Evolutionary conservation across 805 yeast genomes (phyloP).

Genomic region (Maudiozyma barnettii): DNA sequence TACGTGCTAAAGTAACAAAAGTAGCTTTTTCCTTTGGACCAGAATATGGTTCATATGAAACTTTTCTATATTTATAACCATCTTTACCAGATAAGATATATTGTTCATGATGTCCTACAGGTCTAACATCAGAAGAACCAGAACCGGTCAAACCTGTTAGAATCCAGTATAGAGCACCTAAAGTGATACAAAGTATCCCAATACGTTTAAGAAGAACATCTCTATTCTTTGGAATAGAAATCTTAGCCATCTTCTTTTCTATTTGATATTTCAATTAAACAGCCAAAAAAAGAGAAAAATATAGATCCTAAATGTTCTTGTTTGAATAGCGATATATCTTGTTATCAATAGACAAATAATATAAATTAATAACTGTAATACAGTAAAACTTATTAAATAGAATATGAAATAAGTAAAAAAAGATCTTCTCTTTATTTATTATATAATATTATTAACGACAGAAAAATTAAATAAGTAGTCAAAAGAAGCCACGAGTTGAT

Average conservation of each 20-base stretch:
- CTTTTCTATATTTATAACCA: conserved; percentile 11
- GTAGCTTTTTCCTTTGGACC: conserved; percentile 56
- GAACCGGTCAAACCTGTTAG: conserved; percentile 8
- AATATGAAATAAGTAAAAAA: no score
- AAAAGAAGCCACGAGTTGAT: no score
- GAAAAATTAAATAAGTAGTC: background rate
- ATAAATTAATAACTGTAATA: no score
- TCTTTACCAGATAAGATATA: conserved; percentile 4
- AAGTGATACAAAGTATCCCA: conserved; percentile 11
- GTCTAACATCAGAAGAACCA: background rate
- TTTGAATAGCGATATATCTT: no score
- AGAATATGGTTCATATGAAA: conserved; percentile 10
- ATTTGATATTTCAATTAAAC: background rate
- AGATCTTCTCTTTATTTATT: background rate
- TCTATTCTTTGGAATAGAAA: conserved; percentile 10
- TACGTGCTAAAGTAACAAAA: conserved; percentile 72
- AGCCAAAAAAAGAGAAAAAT: background rate
- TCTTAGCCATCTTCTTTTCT: conserved; percentile 7
- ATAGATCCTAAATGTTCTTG: no score
- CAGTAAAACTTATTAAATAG: no score
- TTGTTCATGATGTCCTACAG: background rate
- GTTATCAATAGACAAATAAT: no score
- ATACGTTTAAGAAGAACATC: conserved; percentile 9
- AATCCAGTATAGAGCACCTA: conserved; percentile 12
- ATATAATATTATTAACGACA: background rate